Evolutionary conservation across 2,329 filamentous ascomycete genomes (phyloP).

Genomic region (Fusarium humuli): DNA sequence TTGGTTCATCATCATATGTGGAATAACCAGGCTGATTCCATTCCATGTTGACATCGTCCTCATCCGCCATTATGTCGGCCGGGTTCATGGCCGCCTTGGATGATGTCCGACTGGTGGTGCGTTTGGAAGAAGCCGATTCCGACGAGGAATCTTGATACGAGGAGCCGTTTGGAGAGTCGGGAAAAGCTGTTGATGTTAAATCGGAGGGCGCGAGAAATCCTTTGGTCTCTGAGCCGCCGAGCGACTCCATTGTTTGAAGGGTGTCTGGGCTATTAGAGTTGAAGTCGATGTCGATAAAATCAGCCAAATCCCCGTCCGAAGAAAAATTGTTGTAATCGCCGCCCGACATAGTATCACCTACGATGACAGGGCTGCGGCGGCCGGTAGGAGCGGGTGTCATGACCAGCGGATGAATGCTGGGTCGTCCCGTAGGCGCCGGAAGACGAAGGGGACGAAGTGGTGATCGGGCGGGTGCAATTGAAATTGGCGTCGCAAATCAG

Average conservation of each 20-base stretch:
- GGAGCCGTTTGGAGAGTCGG: slow-evolving; percentile 56
- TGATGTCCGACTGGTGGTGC: slow-evolving; percentile 60
- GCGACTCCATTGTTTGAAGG: slow-evolving; percentile 50
- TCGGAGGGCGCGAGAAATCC: slow-evolving; percentile 51
- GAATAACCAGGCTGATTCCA: slow-evolving; percentile 56
- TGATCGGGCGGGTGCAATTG: slow-evolving; percentile 35
- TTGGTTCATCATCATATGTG: slow-evolving; percentile 55
- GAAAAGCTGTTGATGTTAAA: slow-evolving; percentile 53
- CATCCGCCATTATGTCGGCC: slow-evolving; percentile 58
- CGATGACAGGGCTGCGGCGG: slow-evolving; percentile 55
- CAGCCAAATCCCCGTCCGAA: slow-evolving; percentile 53
- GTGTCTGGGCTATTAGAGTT: slow-evolving; percentile 53
- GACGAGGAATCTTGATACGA: slow-evolving; percentile 64
- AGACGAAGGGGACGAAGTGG: slow-evolving; percentile 8
- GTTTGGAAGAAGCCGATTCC: slow-evolving; percentile 63
- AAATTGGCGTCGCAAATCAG: slow-evolving; percentile 41
- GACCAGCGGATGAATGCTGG: slow-evolving; percentile 46
- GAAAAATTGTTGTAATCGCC: slow-evolving; percentile 54
- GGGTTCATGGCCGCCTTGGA: slow-evolving; percentile 57
- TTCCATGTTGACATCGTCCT: slow-evolving; percentile 56
- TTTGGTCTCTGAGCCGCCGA: slow-evolving; percentile 49
- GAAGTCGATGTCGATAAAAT: slow-evolving; percentile 53
- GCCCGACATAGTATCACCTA: slow-evolving; percentile 53
- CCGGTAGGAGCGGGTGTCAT: slow-evolving; percentile 52
- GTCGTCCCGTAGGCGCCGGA: slow-evolving; percentile 33